These are phyloP conservation scores for Termitomyces sp. DNA, from an alignment of 768 basidiomycete genomes.

Conservation along the genomic window DNA sequence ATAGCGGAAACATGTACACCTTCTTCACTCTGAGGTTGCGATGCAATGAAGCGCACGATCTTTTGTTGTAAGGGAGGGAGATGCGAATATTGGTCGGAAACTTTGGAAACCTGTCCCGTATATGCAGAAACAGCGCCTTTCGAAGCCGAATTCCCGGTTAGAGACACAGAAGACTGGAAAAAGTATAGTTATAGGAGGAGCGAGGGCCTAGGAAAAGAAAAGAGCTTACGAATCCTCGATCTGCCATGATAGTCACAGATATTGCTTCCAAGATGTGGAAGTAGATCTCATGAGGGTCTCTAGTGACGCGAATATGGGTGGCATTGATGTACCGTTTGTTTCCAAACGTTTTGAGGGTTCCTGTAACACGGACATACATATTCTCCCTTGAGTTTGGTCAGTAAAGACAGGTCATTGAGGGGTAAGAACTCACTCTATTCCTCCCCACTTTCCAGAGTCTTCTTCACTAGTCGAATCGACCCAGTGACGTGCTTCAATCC, in stretches of 20 bases:
- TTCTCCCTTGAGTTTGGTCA: constrained; percentile 45
- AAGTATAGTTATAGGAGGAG: not conserved
- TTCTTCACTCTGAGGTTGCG: constrained; percentile 41
- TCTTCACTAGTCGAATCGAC: constrained; percentile 58
- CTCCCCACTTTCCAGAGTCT: constrained; percentile 42
- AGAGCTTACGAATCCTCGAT: constrained; percentile 58
- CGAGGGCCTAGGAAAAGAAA: not conserved
- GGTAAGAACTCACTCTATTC: constrained; percentile 32
- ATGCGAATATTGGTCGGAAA: constrained; percentile 43
- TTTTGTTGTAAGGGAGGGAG: constrained; percentile 54
- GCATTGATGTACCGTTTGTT: constrained; percentile 81
- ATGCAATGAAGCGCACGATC: constrained; percentile 63
- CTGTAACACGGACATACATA: constrained; percentile 77
- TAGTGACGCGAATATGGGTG: constrained; percentile 60
- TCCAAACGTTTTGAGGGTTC: constrained; percentile 75
- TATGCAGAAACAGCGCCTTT: constrained; percentile 33
- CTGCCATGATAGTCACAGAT: constrained; percentile 56
- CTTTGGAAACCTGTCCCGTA: constrained; percentile 23
- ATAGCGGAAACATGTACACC: constrained; percentile 75
- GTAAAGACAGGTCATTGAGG: not conserved
- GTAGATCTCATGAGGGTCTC: constrained; percentile 70
- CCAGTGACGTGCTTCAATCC: constrained; percentile 79
- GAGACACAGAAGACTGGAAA: constrained; percentile 26
- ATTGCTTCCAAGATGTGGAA: constrained; percentile 80
- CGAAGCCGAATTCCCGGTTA: constrained; percentile 16